phyloP scores from a whole-genome alignment of 2,329 filamentous ascomycete genomes.

The Biscogniauxia marginata region DNA sequence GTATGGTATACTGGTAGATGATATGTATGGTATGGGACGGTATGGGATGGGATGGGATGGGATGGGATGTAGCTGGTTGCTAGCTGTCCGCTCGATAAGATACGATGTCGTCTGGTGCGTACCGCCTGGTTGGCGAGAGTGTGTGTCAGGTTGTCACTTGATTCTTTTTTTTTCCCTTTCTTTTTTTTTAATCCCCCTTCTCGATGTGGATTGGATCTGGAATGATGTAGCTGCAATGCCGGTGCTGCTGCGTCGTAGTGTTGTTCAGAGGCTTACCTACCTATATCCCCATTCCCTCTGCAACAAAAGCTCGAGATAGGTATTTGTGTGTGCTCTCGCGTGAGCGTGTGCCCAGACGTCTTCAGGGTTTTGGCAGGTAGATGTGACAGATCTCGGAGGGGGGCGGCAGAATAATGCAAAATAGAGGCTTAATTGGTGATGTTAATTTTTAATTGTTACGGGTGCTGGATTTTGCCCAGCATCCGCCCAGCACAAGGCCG shows the following conservation, averaged over 20 bases:
- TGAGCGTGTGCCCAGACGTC: neutral
- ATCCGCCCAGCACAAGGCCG: conserved; percentile 12
- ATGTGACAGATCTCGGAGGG: neutral
- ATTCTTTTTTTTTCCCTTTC: neutral
- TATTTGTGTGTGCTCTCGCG: neutral
- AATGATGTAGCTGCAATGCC: too few relatives aligned
- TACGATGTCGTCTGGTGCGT: too few relatives aligned
- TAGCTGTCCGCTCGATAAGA: too few relatives aligned
- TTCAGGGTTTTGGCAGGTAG: neutral
- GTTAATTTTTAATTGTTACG: neutral
- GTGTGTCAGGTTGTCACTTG: too few relatives aligned
- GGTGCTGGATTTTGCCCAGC: conserved; percentile 6
- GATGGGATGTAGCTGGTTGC: neutral
- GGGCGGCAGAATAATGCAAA: neutral
- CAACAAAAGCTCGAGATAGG: too few relatives aligned
- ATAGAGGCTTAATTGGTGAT: neutral
- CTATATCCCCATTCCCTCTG: too few relatives aligned
- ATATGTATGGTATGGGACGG: too few relatives aligned
- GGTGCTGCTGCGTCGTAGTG: too few relatives aligned
- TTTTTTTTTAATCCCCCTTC: neutral
- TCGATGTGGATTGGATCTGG: neutral
- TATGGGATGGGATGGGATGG: too few relatives aligned
- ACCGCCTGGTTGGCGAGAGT: too few relatives aligned
- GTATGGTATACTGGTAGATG: neutral
- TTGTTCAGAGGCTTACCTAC: too few relatives aligned